Evolutionary conservation across 2,329 filamentous ascomycete species (phyloP).

Genomic region (Arthrinium puccinioides): DNA sequence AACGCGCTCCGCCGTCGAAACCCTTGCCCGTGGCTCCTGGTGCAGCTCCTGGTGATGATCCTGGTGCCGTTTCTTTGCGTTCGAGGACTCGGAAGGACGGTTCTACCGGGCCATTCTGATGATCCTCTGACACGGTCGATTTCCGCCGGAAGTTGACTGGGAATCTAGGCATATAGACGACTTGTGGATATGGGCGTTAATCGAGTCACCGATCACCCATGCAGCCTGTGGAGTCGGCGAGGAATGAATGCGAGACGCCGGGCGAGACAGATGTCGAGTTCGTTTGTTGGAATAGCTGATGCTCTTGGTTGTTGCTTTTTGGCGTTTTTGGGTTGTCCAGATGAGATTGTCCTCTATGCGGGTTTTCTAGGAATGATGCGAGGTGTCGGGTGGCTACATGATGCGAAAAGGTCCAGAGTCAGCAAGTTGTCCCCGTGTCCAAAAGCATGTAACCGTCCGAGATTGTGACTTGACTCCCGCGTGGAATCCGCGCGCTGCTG

Average conservation of each 20-base stretch:
- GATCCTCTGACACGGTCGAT: constrained; percentile 48
- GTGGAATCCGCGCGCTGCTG: too few relatives aligned
- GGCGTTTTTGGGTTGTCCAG: too few relatives aligned
- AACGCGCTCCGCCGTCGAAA: constrained; percentile 41
- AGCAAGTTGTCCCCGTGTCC: constrained; percentile 23
- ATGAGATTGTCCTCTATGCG: too few relatives aligned
- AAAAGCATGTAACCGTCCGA: constrained; percentile 19
- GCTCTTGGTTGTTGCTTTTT: too few relatives aligned
- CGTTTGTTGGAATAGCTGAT: too few relatives aligned
- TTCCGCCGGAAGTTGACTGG: constrained; percentile 54
- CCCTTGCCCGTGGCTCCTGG: too few relatives aligned
- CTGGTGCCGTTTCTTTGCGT: constrained; percentile 35
- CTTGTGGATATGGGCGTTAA: constrained; percentile 1
- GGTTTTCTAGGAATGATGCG: constrained; percentile 13
- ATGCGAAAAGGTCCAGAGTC: constrained; percentile 18
- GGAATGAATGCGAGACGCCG: too few relatives aligned
- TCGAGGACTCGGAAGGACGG: constrained; percentile 54
- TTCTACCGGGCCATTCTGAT: constrained; percentile 43
- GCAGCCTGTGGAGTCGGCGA: neutral
- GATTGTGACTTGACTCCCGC: too few relatives aligned
- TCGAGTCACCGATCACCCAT: constrained; percentile 6
- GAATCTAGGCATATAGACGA: constrained; percentile 54
- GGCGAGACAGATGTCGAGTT: too few relatives aligned
- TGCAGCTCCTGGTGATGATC: too few relatives aligned
- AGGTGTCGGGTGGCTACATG: constrained; percentile 29